phyloP scores from a whole-genome alignment of 768 basidiomycete genomes.

The Naganishia vishniacii region DNA sequence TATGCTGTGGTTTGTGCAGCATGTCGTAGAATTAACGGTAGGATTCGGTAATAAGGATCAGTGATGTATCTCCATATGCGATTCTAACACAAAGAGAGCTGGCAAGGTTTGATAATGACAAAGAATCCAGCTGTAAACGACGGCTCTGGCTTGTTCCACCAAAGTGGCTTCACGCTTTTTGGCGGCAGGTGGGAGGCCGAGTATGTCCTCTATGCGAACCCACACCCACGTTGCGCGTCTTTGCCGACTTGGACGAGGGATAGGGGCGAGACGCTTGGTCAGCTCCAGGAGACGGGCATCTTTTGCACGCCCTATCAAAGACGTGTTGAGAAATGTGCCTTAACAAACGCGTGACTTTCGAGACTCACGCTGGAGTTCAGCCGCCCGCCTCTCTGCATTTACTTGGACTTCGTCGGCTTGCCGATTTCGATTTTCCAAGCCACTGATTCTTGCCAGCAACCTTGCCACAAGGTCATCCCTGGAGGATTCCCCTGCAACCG shows the following conservation, averaged over 20 bases:
- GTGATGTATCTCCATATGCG: not conserved
- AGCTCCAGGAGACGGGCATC: not conserved
- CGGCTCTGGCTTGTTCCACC: not conserved
- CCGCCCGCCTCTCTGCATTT: not conserved
- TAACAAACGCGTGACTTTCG: too few relatives aligned
- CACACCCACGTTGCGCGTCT: not conserved
- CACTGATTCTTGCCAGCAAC: not conserved
- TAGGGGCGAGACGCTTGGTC: constrained; percentile 27
- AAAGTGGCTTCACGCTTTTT: not conserved
- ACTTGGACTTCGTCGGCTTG: not conserved
- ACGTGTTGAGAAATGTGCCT: not conserved
- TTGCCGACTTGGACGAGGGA: not conserved
- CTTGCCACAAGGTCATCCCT: not conserved
- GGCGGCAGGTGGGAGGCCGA: not conserved
- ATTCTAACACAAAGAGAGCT: not conserved
- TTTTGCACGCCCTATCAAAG: not conserved
- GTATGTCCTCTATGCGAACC: not conserved
- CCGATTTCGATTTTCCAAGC: not conserved
- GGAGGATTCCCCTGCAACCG: too few relatives aligned
- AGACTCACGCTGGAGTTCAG: not conserved
- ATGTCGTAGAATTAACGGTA: too few relatives aligned
- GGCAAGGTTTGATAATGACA: too few relatives aligned
- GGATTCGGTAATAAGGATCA: not conserved
- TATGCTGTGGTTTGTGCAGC: not conserved
- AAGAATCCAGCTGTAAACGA: not conserved